Percentiles rank a stretch among this genome's conserved stretches.
phyloP scores from a whole-genome alignment of 768 basidiomycete genomes.

The Inosperma sp. region DNA sequence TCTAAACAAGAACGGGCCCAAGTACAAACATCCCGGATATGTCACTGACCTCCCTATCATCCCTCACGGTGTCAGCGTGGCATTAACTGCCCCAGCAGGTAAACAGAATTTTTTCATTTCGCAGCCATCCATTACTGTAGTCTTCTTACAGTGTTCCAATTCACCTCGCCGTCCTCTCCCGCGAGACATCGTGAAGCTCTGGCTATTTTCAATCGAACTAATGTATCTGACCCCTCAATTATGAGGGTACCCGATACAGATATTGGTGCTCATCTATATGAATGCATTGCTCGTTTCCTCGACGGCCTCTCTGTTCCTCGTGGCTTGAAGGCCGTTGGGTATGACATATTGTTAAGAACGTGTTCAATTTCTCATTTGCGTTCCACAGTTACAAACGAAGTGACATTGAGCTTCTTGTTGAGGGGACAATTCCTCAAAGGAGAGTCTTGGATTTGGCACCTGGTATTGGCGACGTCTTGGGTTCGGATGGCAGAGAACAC shows the following conservation, averaged over 20 bases:
- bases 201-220: conserved; percentile 71
- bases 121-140: neutral
- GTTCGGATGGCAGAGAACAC: conserved; percentile 80
- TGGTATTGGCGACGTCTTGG: conserved; percentile 76
- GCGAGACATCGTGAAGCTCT: conserved; percentile 87
- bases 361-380: neutral
- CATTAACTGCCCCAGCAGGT: conserved; percentile 85
- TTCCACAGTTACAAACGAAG: conserved; percentile 50
- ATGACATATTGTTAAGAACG: conserved; percentile 14
- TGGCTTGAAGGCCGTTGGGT: conserved; percentile 77
- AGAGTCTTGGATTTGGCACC: conserved; percentile 92
- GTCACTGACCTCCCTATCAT: conserved; percentile 82
- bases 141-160: conserved; percentile 71
- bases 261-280: conserved; percentile 73
- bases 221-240: conserved; percentile 64
- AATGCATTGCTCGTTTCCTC: conserved; percentile 85
- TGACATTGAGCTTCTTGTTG: conserved; percentile 73
- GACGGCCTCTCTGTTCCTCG: conserved; percentile 81
- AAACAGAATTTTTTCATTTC: conserved; percentile 23
- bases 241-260: conserved; percentile 72
- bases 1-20: conserved; percentile 89
- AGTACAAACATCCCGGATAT: conserved; percentile 91
- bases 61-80: conserved; percentile 90
- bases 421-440: conserved; percentile 89
- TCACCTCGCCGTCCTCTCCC: conserved; percentile 91